Conservation (phyloP, 768 basidiomycete genomes). For the Coprinellus micaceus region DNA sequence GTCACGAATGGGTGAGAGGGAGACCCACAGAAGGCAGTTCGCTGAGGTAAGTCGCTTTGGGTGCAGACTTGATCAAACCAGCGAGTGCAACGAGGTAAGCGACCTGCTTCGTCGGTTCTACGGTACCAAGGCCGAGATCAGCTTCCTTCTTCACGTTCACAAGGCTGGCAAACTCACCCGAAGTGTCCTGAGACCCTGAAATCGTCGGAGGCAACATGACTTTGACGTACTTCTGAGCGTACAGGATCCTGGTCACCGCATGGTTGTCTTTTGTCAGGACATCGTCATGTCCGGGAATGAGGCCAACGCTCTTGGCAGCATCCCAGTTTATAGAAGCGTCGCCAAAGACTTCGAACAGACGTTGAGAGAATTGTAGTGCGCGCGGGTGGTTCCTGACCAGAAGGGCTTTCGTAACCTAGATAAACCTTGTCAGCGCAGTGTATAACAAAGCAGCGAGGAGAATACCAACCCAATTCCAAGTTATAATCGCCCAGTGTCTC, state of each 20-base stretch:
- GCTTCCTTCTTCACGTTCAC: no score
- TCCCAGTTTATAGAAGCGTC: constrained; percentile 64
- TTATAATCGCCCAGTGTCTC: constrained; percentile 50
- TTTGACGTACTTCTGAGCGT: constrained; percentile 73
- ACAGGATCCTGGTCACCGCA: constrained; percentile 75
- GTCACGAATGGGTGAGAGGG: neutral
- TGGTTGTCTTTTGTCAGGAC: constrained; percentile 75
- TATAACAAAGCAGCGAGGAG: neutral
- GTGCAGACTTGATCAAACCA: constrained; percentile 74
- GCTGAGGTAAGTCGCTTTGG: constrained; percentile 67
- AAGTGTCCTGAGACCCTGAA: constrained; percentile 51
- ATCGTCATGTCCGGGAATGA: constrained; percentile 56
- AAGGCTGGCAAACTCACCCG: neutral
- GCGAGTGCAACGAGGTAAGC: constrained; percentile 83
- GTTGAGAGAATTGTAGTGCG: constrained; percentile 53
- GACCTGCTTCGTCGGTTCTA: constrained; percentile 53
- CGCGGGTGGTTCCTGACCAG: constrained; percentile 67
- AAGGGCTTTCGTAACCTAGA: constrained; percentile 75
- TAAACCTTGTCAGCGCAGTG: neutral
- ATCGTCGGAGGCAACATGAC: constrained; percentile 72
- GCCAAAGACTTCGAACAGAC: constrained; percentile 65
- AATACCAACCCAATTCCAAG: constrained; percentile 66
- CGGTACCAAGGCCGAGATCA: neutral
- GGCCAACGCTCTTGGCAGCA: constrained; percentile 74
- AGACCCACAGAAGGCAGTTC: constrained; percentile 58